A percentile compares a stretch with the other conserved stretches of the same genome.
Evolutionary conservation across 352 stramenopile species (phyloP).

Genomic region (Phytophthora ohioensis): DNA sequence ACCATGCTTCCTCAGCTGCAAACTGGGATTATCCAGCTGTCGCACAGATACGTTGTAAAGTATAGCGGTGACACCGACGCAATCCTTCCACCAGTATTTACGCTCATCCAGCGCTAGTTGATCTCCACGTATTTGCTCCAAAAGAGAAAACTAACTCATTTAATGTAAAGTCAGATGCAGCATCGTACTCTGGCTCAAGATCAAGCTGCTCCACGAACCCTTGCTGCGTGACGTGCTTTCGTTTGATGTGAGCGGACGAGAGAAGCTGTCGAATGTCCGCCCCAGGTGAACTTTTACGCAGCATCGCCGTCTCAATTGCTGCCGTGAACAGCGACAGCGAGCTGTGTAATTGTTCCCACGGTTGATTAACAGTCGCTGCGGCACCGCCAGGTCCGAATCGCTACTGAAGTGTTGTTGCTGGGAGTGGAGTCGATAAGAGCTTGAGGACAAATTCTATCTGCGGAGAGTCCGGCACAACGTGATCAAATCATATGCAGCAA

Average conservation of each 20-base stretch:
- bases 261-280: neutral
- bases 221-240: neutral
- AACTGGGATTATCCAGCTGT: neutral
- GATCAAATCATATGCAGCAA: neutral
- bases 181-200: neutral
- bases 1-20: neutral
- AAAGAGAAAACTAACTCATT: neutral
- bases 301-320: neutral
- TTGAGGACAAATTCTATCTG: neutral
- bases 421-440: neutral
- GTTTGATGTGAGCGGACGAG: neutral
- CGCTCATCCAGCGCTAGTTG: neutral
- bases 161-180: neutral
- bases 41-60: neutral
- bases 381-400: neutral
- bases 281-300: neutral
- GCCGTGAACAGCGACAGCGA: neutral
- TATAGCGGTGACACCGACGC: neutral
- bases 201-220: neutral
- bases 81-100: neutral
- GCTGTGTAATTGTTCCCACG: neutral
- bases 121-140: neutral
- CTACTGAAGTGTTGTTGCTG: neutral
- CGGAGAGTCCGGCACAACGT: neutral
- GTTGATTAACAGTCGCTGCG: neutral